These are phyloP conservation scores for Pythium coloratum DNA, from an alignment of 352 stramenopile species.

Conservation along the genomic window DNA sequence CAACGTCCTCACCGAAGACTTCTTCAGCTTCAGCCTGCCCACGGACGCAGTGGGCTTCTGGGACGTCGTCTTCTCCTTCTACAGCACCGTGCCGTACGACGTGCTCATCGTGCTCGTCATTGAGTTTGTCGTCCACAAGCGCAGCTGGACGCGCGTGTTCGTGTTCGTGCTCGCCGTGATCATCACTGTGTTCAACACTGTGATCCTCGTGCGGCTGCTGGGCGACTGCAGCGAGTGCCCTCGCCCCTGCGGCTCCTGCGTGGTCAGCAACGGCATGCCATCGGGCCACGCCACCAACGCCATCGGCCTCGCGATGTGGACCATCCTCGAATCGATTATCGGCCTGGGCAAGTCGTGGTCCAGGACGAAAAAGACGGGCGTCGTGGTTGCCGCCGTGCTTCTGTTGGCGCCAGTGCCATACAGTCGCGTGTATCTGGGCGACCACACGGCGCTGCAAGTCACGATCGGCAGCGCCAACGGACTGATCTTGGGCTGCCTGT, in stretches of 20 bases:
- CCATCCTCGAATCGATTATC: slow-evolving; percentile 44
- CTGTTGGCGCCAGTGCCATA: slow-evolving; percentile 42
- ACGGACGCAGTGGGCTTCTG: slow-evolving; percentile 38
- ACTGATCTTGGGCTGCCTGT: slow-evolving; percentile 38
- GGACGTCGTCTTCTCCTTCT: slow-evolving; percentile 53
- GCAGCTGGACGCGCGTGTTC: slow-evolving; percentile 50
- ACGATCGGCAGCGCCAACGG: slow-evolving; percentile 40
- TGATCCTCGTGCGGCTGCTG: slow-evolving; percentile 39
- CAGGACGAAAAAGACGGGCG: background rate
- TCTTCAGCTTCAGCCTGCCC: slow-evolving; percentile 58
- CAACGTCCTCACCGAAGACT: slow-evolving; percentile 36
- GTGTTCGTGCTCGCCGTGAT: slow-evolving; percentile 54
- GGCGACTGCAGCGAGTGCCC: slow-evolving; percentile 48
- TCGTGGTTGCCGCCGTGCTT: slow-evolving; percentile 33
- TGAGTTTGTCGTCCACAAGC: slow-evolving; percentile 39
- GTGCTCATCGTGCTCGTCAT: slow-evolving; percentile 41
- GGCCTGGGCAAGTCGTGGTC: slow-evolving; percentile 34
- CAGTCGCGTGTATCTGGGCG: slow-evolving; percentile 58
- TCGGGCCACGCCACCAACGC: slow-evolving; percentile 56
- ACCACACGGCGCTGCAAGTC: slow-evolving; percentile 56
- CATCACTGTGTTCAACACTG: slow-evolving; percentile 42
- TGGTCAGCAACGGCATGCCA: slow-evolving; percentile 49
- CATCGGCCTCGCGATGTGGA: slow-evolving; percentile 50
- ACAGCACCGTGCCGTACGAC: slow-evolving; percentile 60
- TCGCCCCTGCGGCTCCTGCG: slow-evolving; percentile 49